These are phyloP conservation scores for Nakazawaea ishiwadae DNA, from an alignment of 805 yeast genomes.

Conservation along the genomic window DNA sequence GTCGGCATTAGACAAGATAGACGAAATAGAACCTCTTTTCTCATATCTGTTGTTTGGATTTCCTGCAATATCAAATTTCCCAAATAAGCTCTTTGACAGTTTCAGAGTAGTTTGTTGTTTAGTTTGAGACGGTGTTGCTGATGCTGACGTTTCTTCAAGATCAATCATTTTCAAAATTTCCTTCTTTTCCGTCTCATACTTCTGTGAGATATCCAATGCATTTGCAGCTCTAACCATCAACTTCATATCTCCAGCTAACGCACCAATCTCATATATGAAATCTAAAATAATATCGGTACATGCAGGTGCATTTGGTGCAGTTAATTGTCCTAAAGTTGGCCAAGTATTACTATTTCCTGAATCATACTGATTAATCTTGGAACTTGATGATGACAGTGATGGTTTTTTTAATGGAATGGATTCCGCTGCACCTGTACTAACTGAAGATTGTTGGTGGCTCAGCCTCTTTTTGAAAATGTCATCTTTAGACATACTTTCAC, in stretches of 20 bases:
- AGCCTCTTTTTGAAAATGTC: background rate
- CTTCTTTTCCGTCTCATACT: constrained; percentile 27
- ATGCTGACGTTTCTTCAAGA: no score
- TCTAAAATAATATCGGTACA: constrained; percentile 55
- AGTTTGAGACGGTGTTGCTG: background rate
- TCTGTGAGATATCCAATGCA: constrained; percentile 44
- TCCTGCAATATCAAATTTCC: constrained; percentile 5
- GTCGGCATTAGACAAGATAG: constrained; percentile 3
- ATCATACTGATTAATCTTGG: background rate
- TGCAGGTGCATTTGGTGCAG: constrained; percentile 49
- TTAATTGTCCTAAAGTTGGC: constrained; percentile 55
- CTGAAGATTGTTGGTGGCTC: background rate
- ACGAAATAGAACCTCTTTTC: constrained; percentile 11
- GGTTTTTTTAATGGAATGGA: background rate
- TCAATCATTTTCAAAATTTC: constrained; percentile 13
- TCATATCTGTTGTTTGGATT: background rate
- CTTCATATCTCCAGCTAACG: constrained; percentile 59
- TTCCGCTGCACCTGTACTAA: background rate
- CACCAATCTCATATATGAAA: constrained; percentile 56
- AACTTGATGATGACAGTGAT: constrained; percentile 1
- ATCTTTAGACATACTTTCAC: background rate
- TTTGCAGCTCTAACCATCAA: constrained; percentile 54
- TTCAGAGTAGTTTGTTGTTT: no score
- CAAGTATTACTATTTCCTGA: constrained; percentile 16
- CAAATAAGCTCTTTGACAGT: constrained; percentile 5